Percentiles rank a stretch among this genome's conserved stretches.
phyloP scores from a whole-genome alignment of 2,329 filamentous ascomycete genomes.

The Microdochium paspali region DNA sequence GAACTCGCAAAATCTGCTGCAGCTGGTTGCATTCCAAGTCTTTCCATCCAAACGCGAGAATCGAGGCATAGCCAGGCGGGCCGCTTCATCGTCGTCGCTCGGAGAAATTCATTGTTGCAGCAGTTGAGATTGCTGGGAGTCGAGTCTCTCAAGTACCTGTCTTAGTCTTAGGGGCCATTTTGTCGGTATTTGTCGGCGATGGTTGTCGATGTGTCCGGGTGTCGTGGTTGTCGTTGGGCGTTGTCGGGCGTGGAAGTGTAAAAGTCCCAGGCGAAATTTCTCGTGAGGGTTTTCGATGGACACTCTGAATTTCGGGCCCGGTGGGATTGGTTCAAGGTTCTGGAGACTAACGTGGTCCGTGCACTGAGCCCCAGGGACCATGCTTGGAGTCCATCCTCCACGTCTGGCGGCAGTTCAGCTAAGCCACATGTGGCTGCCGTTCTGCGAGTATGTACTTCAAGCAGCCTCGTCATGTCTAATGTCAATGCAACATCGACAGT shows the following conservation, averaged over 20 bases:
- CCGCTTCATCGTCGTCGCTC: neutral
- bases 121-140: neutral
- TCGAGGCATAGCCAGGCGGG: neutral
- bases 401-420: no score
- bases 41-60: constrained; percentile 8
- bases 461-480: no score
- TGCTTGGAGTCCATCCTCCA: no score
- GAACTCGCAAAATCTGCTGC: constrained; percentile 72
- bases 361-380: no score
- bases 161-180: constrained; percentile 32
- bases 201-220: constrained; percentile 7
- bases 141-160: constrained; percentile 33
- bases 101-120: constrained; percentile 1
- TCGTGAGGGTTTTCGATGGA: constrained; percentile 2
- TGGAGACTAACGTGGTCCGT: no score
- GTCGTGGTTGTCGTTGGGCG: constrained; percentile 12
- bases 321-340: no score
- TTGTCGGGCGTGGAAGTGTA: neutral
- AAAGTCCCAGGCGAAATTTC: constrained; percentile 1
- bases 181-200: constrained; percentile 13
- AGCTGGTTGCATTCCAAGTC: constrained; percentile 45
- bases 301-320: neutral
- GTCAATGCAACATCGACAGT: no score
- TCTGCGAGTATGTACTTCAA: no score
- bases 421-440: no score